A percentile compares a stretch with the other conserved stretches of the same genome.
These are phyloP conservation scores for Mortierella hygrophila DNA, from an alignment of 192 early-diverging fungal species.

Conservation along the genomic window DNA sequence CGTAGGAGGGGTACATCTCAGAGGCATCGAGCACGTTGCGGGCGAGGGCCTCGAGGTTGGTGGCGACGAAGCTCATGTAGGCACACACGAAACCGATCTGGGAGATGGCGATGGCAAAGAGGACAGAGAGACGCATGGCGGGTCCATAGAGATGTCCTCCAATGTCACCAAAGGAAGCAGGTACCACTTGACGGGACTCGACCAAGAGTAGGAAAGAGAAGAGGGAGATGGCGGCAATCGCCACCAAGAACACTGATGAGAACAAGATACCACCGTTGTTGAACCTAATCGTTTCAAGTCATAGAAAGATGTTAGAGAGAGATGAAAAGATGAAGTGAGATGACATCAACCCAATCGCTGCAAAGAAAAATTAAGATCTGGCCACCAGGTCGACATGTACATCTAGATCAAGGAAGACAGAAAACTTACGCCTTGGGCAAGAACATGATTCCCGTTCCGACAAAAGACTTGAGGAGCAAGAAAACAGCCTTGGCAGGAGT, in stretches of 20 bases:
- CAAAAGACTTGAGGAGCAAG: slow-evolving; percentile 84
- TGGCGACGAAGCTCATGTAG: slow-evolving; percentile 75
- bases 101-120: slow-evolving; percentile 78
- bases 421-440: slow-evolving; percentile 70
- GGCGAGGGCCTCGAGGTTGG: slow-evolving; percentile 63
- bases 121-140: slow-evolving; percentile 74
- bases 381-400: too few species aligned
- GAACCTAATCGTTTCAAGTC: slow-evolving; percentile 61
- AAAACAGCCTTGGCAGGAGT: slow-evolving; percentile 81
- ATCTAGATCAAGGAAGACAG: too few species aligned
- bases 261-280: slow-evolving; percentile 83
- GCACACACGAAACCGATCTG: slow-evolving; percentile 78
- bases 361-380: not conserved
- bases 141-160: slow-evolving; percentile 75
- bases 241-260: slow-evolving; percentile 72
- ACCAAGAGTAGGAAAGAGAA: slow-evolving; percentile 80
- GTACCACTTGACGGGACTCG: slow-evolving; percentile 73
- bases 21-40: slow-evolving; percentile 31
- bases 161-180: slow-evolving; percentile 81
- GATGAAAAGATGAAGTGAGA: not conserved
- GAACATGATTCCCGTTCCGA: slow-evolving; percentile 82
- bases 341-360: not conserved
- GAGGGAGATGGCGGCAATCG: slow-evolving; percentile 76
- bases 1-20: slow-evolving; percentile 40
- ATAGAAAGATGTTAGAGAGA: not conserved